Base-by-base conservation (phyloP, 768 basidiomycete genomes). In the Leccinum boreale region DNA sequence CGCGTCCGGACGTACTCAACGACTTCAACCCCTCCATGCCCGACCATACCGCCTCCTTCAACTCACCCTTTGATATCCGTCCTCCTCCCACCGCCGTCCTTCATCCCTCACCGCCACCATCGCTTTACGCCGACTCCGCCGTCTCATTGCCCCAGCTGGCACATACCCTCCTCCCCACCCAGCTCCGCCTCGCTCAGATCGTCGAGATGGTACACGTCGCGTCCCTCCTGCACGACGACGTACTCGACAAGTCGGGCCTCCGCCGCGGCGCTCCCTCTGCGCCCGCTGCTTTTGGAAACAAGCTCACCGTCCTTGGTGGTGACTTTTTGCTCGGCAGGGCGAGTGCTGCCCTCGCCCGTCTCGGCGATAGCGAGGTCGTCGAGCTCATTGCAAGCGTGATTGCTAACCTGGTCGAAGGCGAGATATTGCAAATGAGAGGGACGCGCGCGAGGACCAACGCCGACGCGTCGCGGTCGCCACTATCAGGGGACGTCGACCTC, bases 121-220 rank as follows among this genome's bases (percentile, higher is more conserved):
- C 69, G 5, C 63, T 71, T 33, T 50, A 0, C 14, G 47, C 55
- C 46, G 60, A 57, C 3, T 52, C 69, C 5, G 45, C 62, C 65
- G 44, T 60, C 59, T 33, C 65, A 61, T 15, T 77, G 73, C 31
- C 77, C 75, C 57, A 73, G 66, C 28, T 73, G 8, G 65, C 67
- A 3, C 71, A 73, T 19, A 65, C 73, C 0, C 62, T 73, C 5
- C 83, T 99, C 6, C 93, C 96, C 15, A 87, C 94, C 1, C 97
- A 99, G 73, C 75, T 89, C 29, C 88, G 95, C 29, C 84, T 99
- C 33, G 96, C 95, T 4, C 94, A 96, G 67, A 95, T 99, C 46
- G 87, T 93, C 53, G 97, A 99, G 72, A 97, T 98, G 94, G 91
- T 99, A 50, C 94, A 98, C 70, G 89, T 98, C 60, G 95, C 97